Conservation (phyloP, 2,329 filamentous ascomycete species). For the Coleophoma crateriformis region DNA sequence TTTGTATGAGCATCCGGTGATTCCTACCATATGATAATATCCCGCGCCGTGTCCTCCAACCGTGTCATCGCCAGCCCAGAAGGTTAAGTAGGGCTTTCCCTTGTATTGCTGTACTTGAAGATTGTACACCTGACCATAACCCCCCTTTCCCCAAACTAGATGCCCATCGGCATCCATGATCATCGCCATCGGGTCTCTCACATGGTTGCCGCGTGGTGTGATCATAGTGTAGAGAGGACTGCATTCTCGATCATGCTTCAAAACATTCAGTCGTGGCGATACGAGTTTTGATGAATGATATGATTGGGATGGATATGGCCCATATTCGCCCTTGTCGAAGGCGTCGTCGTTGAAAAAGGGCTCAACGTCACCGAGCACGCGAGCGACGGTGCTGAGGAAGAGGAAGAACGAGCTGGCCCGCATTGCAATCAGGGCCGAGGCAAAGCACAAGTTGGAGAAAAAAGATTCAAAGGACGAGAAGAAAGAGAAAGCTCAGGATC, state of each 20-base stretch:
- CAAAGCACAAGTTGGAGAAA: background rate
- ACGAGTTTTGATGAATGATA: conserved; percentile 27
- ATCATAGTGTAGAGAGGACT: conserved; percentile 34
- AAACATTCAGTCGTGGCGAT: conserved; percentile 28
- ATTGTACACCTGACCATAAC: conserved; percentile 35
- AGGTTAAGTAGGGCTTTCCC: conserved; percentile 38
- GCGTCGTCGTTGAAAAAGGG: conserved; percentile 10
- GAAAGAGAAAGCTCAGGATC: background rate
- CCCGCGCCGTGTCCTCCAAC: conserved; percentile 41
- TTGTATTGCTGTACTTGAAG: conserved; percentile 37
- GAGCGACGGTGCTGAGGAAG: background rate
- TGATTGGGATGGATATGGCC: conserved; percentile 27
- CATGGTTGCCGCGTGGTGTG: conserved; percentile 28
- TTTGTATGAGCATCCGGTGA: no score
- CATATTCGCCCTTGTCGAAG: conserved; percentile 29
- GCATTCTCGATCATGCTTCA: conserved; percentile 27
- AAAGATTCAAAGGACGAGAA: background rate
- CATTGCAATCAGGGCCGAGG: background rate
- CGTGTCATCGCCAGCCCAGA: conserved; percentile 41
- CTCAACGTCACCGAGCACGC: background rate
- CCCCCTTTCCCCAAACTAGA: conserved; percentile 36
- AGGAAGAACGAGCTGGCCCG: background rate
- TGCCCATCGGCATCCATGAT: conserved; percentile 37
- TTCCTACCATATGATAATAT: conserved; percentile 37
- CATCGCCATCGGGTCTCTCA: conserved; percentile 32